A percentile compares a stretch with the other conserved stretches of the same genome.
Evolutionary conservation across 2,329 filamentous ascomycete species (phyloP).

Genomic region (Teratosphaeriaceae sp.): DNA sequence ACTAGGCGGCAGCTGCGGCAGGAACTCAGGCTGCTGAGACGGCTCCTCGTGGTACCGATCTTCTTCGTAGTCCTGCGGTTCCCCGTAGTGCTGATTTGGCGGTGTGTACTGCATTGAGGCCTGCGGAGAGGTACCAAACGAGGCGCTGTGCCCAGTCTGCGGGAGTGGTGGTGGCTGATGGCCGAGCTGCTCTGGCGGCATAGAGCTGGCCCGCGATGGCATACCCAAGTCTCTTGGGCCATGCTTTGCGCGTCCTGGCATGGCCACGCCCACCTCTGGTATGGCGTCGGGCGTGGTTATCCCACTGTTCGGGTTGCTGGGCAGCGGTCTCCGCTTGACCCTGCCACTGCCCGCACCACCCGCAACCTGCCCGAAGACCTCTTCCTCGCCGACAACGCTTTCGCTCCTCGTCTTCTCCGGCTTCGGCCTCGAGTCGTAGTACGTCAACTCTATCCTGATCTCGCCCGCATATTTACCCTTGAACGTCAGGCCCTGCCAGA

Average conservation of each 20-base stretch:
- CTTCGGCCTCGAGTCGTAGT: slow-evolving; percentile 84
- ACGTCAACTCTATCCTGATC: slow-evolving; percentile 90
- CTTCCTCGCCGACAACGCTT: slow-evolving; percentile 29
- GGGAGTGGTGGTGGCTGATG: background rate
- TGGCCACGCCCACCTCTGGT: slow-evolving; percentile 13
- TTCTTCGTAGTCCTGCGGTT: slow-evolving; percentile 7
- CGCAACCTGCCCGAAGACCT: slow-evolving; percentile 17
- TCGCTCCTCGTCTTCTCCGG: slow-evolving; percentile 58
- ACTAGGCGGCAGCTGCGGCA: slow-evolving; percentile 27
- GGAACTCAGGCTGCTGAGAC: slow-evolving; percentile 34
- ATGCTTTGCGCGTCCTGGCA: slow-evolving; percentile 26
- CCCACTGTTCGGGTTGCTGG: slow-evolving; percentile 64
- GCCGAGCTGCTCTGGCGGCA: slow-evolving; percentile 19
- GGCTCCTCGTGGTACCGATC: slow-evolving; percentile 35
- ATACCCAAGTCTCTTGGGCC: slow-evolving; percentile 25
- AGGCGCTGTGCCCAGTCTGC: background rate
- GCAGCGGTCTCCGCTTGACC: slow-evolving; percentile 78
- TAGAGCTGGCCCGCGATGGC: slow-evolving; percentile 20
- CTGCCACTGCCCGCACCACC: slow-evolving; percentile 13
- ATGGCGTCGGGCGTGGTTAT: slow-evolving; percentile 20
- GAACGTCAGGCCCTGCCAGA: slow-evolving; percentile 83
- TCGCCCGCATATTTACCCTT: slow-evolving; percentile 95
- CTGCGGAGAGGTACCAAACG: background rate
- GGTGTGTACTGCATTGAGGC: background rate
- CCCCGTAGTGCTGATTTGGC: slow-evolving; percentile 5